Base-by-base conservation (phyloP, 2,329 filamentous ascomycete species). In the Albophoma yamanashiensis region DNA sequence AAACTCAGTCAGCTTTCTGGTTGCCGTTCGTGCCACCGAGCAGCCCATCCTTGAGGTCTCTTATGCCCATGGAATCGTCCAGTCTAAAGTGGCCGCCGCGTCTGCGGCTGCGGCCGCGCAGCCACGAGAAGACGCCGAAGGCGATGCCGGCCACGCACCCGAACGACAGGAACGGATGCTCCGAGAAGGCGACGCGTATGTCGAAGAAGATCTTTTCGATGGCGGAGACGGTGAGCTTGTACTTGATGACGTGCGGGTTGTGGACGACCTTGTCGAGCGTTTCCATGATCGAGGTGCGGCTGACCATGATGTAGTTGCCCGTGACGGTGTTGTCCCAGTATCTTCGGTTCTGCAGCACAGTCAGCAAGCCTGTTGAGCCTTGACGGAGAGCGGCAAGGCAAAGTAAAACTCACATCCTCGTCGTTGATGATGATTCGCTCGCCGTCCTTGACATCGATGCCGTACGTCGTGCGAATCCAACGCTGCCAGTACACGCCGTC, bases 401-500 rank as follows among this genome's bases (percentile, higher is more conserved):
- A 31, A 31, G 27, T 3, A 31, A 31, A 11, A 81, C 90, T 88
- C 79, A 96, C 92, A 73, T 96, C 92, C 79, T 97, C 91, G 68
- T 99, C 94, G 66, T 97, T 97, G 76, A 99, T 94, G 61, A 99
- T 89, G 59, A 99, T 90, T 63, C 91, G 86, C 73, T 97, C 94
- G 56, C 93, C 92, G 63, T 94, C 87, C 69, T 83, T 87, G 62
- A 94, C 87, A 67, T 95, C 89, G 66, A 97, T 89, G 59, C 93
- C 93, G 70, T 96, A 99, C 0, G 93, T 97, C n/a, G 88, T 92
- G 66, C 89, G 84, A 64, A 99, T 85, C 94, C 94, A 99, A 63
- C 93, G 85, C 74, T 97, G 92, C 94, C 94, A 99, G 74, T 97
- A 97, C 9, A 91, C 84, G 57, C 92, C 92, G 71, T 99, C 94